Evolutionary conservation across 805 yeast genomes (phyloP).

Genomic region (Dipodascus albidus): DNA sequence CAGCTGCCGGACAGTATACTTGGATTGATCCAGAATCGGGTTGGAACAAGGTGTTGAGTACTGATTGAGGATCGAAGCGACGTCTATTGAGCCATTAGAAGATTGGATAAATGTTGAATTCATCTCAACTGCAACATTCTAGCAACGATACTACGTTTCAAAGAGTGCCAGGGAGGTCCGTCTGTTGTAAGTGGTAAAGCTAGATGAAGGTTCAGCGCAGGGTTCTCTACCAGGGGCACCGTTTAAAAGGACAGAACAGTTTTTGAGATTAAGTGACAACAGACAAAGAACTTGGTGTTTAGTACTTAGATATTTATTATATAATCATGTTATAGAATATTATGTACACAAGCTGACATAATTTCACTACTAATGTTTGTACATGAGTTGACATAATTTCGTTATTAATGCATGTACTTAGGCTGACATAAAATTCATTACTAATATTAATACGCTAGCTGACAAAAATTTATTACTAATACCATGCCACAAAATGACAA

Average conservation of each 20-base stretch:
- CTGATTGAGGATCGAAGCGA: background rate
- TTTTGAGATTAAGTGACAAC: background rate
- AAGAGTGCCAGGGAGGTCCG: background rate
- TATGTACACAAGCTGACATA: too few species aligned
- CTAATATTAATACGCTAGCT: too few species aligned
- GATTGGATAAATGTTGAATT: background rate
- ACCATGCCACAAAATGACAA: too few species aligned
- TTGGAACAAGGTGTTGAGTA: background rate
- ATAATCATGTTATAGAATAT: too few species aligned
- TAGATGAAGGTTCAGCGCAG: background rate
- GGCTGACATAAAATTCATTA: too few species aligned
- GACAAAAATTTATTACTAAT: too few species aligned
- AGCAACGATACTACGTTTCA: background rate
- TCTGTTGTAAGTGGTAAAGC: background rate
- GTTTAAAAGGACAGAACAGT: background rate
- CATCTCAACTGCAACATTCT: slow-evolving; percentile 1
- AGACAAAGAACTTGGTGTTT: background rate
- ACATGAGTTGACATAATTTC: too few species aligned
- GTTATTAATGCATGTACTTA: too few species aligned
- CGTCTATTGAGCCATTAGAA: background rate
- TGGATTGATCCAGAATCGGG: background rate
- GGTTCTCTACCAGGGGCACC: background rate
- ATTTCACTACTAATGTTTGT: too few species aligned
- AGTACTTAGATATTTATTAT: too few species aligned
- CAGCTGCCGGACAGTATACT: background rate